Percentiles rank a stretch among this genome's conserved stretches.
Conservation (phyloP, 345 rosid genomes). For the Citrus trifoliata region DNA sequence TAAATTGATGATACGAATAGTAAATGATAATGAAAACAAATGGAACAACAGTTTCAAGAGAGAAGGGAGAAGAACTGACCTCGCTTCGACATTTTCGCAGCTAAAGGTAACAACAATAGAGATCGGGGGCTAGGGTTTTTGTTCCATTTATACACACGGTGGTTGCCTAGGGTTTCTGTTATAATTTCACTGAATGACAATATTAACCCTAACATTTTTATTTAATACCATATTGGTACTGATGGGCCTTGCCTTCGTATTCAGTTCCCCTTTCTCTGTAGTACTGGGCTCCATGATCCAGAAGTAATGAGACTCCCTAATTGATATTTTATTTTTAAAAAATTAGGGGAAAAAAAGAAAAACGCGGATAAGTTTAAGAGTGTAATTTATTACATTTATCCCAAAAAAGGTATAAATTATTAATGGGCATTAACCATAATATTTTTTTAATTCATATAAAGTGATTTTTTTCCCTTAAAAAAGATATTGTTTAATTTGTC, state of each 20-base stretch:
- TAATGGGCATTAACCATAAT: too few relatives aligned
- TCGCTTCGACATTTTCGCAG: slow-evolving; percentile 90
- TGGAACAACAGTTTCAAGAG: background rate
- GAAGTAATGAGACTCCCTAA: too few relatives aligned
- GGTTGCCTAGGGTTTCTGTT: slow-evolving; percentile 20
- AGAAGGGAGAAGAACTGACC: slow-evolving; percentile 27
- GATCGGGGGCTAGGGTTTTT: slow-evolving; percentile 11
- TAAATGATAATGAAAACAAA: background rate
- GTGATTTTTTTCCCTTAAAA: too few relatives aligned
- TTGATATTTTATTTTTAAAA: too few relatives aligned
- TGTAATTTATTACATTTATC: too few relatives aligned
- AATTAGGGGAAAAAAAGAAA: too few relatives aligned
- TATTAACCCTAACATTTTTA: background rate
- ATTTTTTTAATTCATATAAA: too few relatives aligned
- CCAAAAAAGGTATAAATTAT: too few relatives aligned
- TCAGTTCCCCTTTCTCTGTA: too few relatives aligned
- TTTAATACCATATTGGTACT: background rate
- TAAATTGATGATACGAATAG: background rate
- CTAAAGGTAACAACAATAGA: slow-evolving; percentile 14
- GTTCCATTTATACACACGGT: slow-evolving; percentile 14
- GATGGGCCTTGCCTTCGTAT: background rate
- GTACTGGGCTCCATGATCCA: too few relatives aligned
- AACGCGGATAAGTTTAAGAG: too few relatives aligned
- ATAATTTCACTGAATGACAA: background rate
- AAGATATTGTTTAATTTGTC: too few relatives aligned